Base-by-base conservation (phyloP, 331 rosid genomes). In the Malus hybrid region DNA sequence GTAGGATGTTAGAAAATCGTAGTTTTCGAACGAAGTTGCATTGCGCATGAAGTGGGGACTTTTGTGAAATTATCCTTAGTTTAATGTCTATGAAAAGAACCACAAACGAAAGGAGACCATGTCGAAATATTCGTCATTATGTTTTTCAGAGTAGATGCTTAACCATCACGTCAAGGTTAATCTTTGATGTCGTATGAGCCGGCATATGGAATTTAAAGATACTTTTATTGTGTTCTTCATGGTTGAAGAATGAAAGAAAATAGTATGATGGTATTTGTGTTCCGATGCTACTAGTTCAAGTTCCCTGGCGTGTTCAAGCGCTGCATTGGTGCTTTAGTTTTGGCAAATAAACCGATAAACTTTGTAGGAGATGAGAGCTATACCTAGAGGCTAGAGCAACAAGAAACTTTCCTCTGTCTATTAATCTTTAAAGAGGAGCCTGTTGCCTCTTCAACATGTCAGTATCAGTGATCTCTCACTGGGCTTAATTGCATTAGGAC, bases 211-310 rank as follows among this genome's bases (percentile, higher is more conserved):
- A 5, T 70, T 46, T 70, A 39, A 57, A 71, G 64, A 4, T 53
- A 36, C 4, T 32, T 71, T 55, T 48, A 15, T 29, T 11, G 50
- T 71, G 64, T 52, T 30, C 14, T 32, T 32, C 57, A 12, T 32
- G 63, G n/a, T 32, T 7, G 74, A 70, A 72, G 53, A 74, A 63
- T 61, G 71, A 76, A 66, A 77, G 81, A 76, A 66, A 77, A 52
- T 3, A 34, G n/a, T 11, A n/a, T 66, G 26, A 9, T 24, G 50
- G 73, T 56, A 34, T 18, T 36, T 28, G 6, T 36, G 30, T 56
- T 56, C 44, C 65, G 42, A 3, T 81, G 55, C 68, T 72, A 3
- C 68, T 18, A 29, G 44, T 18, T 29, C 44, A 32, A 26, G 14
- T 61, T 0, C 33, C 6, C 33, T 66, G 39, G 42, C 56, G 39